Base-by-base conservation (phyloP, 805 yeast genomes). In the Cyberlindnera maritima region DNA sequence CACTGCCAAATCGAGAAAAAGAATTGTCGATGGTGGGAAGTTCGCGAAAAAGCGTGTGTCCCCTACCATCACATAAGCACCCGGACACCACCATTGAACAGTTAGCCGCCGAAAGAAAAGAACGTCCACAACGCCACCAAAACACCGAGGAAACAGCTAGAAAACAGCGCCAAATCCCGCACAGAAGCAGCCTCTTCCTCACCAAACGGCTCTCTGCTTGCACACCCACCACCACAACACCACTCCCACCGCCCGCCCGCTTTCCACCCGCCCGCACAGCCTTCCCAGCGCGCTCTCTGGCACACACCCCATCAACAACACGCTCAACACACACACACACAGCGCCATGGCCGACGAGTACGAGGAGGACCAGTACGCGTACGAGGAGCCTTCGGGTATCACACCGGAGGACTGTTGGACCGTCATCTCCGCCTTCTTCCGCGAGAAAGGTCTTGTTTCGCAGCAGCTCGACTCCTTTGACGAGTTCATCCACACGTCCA, bases 351-450 rank as follows among this genome's bases (percentile, higher is more conserved):
- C 57, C 34, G 60, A 52, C 32, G 69, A 67, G 41, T 65, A 67
- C 54, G 64, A 61, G 40, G 76, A 72, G 37, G 91, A 85, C 66
- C 86, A 83, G 42, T 86, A 88, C 66, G 81, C 79, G 47, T 83
- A 82, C 28, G 62, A 55, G 11, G 53, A 47, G 17, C 33, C 41
- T 12, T 75, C 70, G 43, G 79, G 77, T 50, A 88, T 94, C 71
- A 90, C 98, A 28, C 88, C 97, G 25, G 99, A 94, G 72, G 99
- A 94, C 75, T 94, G 99, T 70, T 94, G 99, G 99, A 85, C 96
- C 28, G 98, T 94, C 53, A 94, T 94, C 57, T 86, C 97, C 25
- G 81, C 98, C 15, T 94, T 94, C 69, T 94, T 94, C 76, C 89
- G 86, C 70, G 95, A 91, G 63, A 92, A 91, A 65, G 99, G 99